phyloP scores from a whole-genome alignment of 306 rosid species.

The Prunus davidiana region DNA sequence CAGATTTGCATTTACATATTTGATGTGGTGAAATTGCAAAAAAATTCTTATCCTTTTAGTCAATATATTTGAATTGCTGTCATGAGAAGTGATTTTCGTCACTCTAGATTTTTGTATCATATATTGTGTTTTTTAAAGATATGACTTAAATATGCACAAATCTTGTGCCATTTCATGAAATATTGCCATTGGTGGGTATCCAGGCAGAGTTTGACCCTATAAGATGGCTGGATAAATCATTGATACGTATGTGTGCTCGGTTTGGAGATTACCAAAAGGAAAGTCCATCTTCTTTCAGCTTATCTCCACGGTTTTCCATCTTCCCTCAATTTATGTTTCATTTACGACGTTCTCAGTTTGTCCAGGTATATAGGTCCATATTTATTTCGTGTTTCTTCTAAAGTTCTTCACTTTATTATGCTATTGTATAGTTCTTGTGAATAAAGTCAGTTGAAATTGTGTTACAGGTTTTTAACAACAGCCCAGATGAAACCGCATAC shows the following conservation, averaged over 20 bases:
- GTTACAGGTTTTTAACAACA: slow-evolving; percentile 90
- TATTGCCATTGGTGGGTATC: slow-evolving; percentile 25
- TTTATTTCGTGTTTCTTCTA: slow-evolving; percentile 11
- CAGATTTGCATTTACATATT: not conserved
- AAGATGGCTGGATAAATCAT: slow-evolving; percentile 96
- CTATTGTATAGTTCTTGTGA: slow-evolving; percentile 11
- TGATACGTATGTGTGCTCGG: slow-evolving; percentile 85
- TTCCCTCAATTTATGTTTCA: slow-evolving; percentile 95
- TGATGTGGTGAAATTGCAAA: not conserved
- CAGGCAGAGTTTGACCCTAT: slow-evolving; percentile 99
- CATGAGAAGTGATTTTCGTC: not conserved
- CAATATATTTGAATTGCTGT: not conserved
- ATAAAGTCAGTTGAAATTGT: slow-evolving; percentile 1
- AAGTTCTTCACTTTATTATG: not conserved
- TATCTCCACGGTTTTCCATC: slow-evolving; percentile 93
- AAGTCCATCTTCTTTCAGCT: slow-evolving; percentile 80
- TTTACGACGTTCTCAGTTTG: slow-evolving; percentile 95
- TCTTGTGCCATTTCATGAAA: slow-evolving; percentile 23
- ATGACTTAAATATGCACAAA: slow-evolving; percentile 3
- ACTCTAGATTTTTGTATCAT: not conserved
- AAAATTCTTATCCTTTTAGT: not conserved
- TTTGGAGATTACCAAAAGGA: slow-evolving; percentile 94
- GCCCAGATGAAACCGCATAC: slow-evolving; percentile 98
- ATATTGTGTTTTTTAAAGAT: not conserved
- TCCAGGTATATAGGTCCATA: slow-evolving; percentile 60